Evolutionary conservation across 1,284 basidiomycete species (phyloP), one percentile per base, ranked within the genome.

Genomic region (Ceratobasidium sp.): DNA sequence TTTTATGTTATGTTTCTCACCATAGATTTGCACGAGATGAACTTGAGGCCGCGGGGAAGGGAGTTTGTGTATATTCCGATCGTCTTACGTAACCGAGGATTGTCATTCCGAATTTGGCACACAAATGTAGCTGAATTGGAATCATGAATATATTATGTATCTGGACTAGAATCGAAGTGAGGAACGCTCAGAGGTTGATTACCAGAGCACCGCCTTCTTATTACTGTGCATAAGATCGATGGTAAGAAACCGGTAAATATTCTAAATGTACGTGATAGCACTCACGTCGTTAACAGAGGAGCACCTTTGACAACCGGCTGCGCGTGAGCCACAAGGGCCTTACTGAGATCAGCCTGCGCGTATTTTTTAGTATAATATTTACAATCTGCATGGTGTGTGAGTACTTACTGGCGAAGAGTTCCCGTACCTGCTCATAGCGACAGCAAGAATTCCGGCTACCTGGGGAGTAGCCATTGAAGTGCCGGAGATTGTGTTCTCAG

Each of bases 401-500:
- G 17, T 17, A 57, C 54, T 5, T 36, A 59, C 69, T 14, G 73
- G 73, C 2, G 15, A 11, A 19, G 48, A 31, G n/a, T 29, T 45
- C 33, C 73, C 73, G 22, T 74, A 24, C 11, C 45, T 64, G n/a
- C 73, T 53, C 9, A 75, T 47, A 54, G 48, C 73, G 27, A 57
- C 51, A 22, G 73, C 73, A 22, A 75, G 48, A 33, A 67, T 50
- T 45, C 75, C 75, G 7, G 75, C 75, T 27, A 76, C 75, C 29
- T 54, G 31, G 47, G 75, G 75, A 22, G 74, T 71, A 3, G 90
- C 90, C 90, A 91, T 91, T 19, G 90, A 92, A 27, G 91, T 92
- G 36, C 89, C 90, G 4, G 89, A 93, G 79, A 95, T 89, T 24
- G 91, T 94, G 83, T 91, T 90, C 78, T 85, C 86, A 65, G 90